Conservation (phyloP, 2,329 filamentous ascomycete genomes). For the Pezicula radicicola region DNA sequence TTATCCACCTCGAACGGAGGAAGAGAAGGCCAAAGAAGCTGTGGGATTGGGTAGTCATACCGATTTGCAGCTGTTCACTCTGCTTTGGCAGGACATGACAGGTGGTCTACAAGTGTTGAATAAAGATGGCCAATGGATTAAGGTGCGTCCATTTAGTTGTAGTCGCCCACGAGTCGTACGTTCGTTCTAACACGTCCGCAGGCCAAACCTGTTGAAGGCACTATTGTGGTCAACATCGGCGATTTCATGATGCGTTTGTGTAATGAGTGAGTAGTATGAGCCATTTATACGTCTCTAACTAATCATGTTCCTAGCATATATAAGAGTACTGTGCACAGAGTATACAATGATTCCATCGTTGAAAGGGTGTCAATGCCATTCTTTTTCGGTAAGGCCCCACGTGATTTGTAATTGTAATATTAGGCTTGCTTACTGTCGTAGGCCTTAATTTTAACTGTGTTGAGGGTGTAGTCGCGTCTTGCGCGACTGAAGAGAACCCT, state of each 20-base stretch:
- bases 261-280: conserved; percentile 33
- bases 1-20: conserved; percentile 36
- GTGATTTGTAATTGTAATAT: neutral
- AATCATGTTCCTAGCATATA: conserved; percentile 27
- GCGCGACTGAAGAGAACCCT: conserved; percentile 41
- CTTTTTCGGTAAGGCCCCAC: conserved; percentile 41
- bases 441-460: conserved; percentile 50
- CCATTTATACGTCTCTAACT: neutral
- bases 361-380: conserved; percentile 53
- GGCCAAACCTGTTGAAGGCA: conserved; percentile 40
- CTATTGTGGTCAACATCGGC: conserved; percentile 49
- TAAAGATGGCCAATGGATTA: conserved; percentile 40
- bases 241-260: conserved; percentile 49
- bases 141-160: conserved; percentile 17
- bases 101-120: conserved; percentile 42
- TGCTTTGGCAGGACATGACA: conserved; percentile 44
- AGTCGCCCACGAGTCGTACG: neutral
- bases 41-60: conserved; percentile 45
- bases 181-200: conserved; percentile 13
- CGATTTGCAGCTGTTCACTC: conserved; percentile 46
- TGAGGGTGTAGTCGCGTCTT: conserved; percentile 45
- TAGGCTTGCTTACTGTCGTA: neutral
- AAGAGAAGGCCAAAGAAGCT: conserved; percentile 24
- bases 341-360: conserved; percentile 37
- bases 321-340: conserved; percentile 48